phyloP scores from a whole-genome alignment of 2,329 filamentous ascomycete species.

The Aspergillus jensenii region DNA sequence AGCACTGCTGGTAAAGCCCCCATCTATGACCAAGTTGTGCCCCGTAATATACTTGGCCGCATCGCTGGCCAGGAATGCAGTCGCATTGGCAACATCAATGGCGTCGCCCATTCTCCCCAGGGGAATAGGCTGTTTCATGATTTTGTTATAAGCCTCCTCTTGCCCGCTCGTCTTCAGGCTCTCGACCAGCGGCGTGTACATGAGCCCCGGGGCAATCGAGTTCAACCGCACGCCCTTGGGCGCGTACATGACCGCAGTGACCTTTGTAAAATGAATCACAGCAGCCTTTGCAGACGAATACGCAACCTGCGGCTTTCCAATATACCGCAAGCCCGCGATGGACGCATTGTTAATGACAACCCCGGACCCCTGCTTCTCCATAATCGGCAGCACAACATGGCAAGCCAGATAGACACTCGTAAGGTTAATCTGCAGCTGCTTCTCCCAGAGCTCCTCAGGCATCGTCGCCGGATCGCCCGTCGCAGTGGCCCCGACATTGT shows the following conservation, averaged over 20 bases:
- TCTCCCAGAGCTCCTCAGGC: slow-evolving; percentile 52
- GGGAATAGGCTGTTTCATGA: slow-evolving; percentile 26
- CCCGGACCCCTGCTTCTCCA: slow-evolving; percentile 25
- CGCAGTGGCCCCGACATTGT: slow-evolving; percentile 61
- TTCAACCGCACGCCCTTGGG: slow-evolving; percentile 47
- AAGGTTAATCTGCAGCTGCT: slow-evolving; percentile 56
- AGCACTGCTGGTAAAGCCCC: slow-evolving; percentile 27
- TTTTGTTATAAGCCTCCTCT: slow-evolving; percentile 40
- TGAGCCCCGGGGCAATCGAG: slow-evolving; percentile 57
- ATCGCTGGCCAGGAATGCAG: slow-evolving; percentile 30
- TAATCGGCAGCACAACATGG: slow-evolving; percentile 36
- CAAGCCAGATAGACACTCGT: slow-evolving; percentile 57
- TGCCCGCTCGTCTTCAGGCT: slow-evolving; percentile 47
- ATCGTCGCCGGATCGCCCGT: slow-evolving; percentile 52
- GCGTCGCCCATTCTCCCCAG: slow-evolving; percentile 35
- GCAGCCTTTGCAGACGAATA: slow-evolving; percentile 56
- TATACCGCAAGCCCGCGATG: slow-evolving; percentile 33
- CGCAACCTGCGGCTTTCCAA: slow-evolving; percentile 45
- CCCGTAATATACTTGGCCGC: slow-evolving; percentile 36
- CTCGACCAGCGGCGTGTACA: slow-evolving; percentile 55
- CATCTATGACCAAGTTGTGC: slow-evolving; percentile 38
- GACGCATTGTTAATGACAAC: slow-evolving; percentile 52
- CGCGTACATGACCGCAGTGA: slow-evolving; percentile 48
- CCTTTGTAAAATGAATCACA: slow-evolving; percentile 52
- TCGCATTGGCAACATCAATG: slow-evolving; percentile 36